Evolutionary conservation across 805 yeast genomes (phyloP).

Genomic region (Candida boidinii): DNA sequence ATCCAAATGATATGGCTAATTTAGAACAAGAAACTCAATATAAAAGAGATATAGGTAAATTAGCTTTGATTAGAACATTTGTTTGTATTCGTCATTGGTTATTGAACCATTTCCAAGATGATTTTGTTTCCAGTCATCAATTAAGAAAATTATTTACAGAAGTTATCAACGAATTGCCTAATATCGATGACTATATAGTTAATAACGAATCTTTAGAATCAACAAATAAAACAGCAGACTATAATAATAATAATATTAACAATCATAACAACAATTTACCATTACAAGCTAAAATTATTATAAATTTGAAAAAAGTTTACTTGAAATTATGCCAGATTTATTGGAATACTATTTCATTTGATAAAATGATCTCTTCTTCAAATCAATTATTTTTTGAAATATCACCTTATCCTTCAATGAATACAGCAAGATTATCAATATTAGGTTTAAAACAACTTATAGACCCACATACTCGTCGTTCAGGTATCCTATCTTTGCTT

Average conservation of each 20-base stretch:
- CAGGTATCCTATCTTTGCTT: constrained; percentile 27
- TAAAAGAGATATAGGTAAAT: constrained; percentile 44
- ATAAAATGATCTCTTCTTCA: constrained; percentile 7
- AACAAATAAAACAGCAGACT: not conserved
- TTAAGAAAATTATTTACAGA: constrained; percentile 36
- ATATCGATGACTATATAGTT: constrained; percentile 11
- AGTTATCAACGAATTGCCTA: constrained; percentile 32
- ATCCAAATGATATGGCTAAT: not conserved
- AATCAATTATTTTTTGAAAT: constrained; percentile 15
- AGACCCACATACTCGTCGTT: constrained; percentile 33
- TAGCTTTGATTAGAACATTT: constrained; percentile 72
- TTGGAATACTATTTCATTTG: constrained; percentile 22
- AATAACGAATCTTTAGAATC: constrained; percentile 5
- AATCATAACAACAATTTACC: constrained; percentile 1
- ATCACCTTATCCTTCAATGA: constrained; percentile 18
- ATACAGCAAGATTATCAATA: constrained; percentile 25
- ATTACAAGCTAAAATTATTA: constrained; percentile 18
- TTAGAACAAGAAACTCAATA: constrained; percentile 7
- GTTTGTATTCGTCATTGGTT: constrained; percentile 88
- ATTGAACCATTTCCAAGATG: constrained; percentile 78
- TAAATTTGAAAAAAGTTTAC: constrained; percentile 26
- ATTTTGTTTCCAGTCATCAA: constrained; percentile 50
- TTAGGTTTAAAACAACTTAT: constrained; percentile 28
- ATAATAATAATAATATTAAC: not conserved
- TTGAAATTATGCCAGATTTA: constrained; percentile 21